phyloP scores from a whole-genome alignment of 1,139 yeast genomes.

The Pichia inconspicua region DNA sequence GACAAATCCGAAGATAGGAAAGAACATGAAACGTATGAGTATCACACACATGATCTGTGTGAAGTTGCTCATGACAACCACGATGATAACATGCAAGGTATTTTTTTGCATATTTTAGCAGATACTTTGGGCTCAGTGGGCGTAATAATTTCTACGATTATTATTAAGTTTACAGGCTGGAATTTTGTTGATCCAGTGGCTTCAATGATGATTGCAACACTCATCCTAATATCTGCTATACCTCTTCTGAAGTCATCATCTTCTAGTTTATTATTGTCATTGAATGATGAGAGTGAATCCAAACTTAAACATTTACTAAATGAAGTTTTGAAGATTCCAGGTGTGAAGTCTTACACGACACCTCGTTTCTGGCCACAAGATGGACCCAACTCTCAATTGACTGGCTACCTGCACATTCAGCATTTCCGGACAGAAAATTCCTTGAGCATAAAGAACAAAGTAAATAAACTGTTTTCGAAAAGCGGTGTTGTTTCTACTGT shows the following conservation, averaged over 20 bases:
- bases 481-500: conserved; percentile 30
- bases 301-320: conserved; percentile 54
- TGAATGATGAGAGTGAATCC: conserved; percentile 44
- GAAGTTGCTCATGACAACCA: conserved; percentile 4
- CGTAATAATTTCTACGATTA: conserved; percentile 76
- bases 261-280: conserved; percentile 56
- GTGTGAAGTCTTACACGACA: conserved; percentile 76
- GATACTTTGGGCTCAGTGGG: conserved; percentile 97
- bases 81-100: conserved; percentile 78
- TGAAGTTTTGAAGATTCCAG: conserved; percentile 63
- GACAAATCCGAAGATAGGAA: neutral
- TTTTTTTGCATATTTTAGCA: conserved; percentile 85
- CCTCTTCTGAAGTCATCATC: conserved; percentile 83
- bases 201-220: conserved; percentile 73
- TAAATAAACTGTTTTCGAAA: conserved; percentile 28
- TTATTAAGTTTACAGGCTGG: conserved; percentile 44
- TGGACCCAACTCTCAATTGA: conserved; percentile 24
- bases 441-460: conserved; percentile 33
- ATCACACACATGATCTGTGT: too few species aligned
- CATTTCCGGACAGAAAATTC: conserved; percentile 45
- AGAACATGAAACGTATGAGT: neutral
- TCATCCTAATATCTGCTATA: conserved; percentile 73
- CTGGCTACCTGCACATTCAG: conserved; percentile 49
- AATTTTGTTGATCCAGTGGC: conserved; percentile 77
- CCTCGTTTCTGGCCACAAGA: conserved; percentile 87